phyloP scores from a whole-genome alignment of 495 filamentous ascomycete genomes.

The Trichoderma erinaceum region DNA sequence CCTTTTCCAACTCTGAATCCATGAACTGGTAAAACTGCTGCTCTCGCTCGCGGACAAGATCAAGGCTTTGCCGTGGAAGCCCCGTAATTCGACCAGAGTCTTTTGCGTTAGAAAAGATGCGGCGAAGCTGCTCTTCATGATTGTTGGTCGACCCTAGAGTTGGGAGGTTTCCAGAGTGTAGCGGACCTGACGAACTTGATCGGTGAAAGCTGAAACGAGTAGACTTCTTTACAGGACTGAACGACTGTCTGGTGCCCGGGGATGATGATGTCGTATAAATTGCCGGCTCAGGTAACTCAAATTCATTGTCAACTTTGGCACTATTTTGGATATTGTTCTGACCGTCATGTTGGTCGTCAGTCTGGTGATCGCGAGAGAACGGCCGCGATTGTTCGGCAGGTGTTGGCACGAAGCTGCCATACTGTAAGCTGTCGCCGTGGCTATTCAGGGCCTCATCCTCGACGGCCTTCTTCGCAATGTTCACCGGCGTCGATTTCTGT shows the following conservation, averaged over 20 bases:
- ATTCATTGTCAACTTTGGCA: slow-evolving; percentile 24
- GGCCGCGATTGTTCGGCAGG: slow-evolving; percentile 36
- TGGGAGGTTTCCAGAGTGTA: slow-evolving; percentile 17
- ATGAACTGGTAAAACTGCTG: slow-evolving; percentile 75
- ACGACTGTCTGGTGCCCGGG: neutral
- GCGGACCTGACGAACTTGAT: slow-evolving; percentile 12
- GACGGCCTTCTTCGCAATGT: slow-evolving; percentile 8
- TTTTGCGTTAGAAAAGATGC: neutral
- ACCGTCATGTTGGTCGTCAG: neutral
- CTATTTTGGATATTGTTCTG: neutral
- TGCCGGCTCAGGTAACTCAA: slow-evolving; percentile 71
- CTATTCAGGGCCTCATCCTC: slow-evolving; percentile 31
- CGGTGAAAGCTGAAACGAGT: neutral
- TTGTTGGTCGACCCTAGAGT: slow-evolving; percentile 16
- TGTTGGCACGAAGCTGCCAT: slow-evolving; percentile 71
- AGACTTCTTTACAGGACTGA: neutral
- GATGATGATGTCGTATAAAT: slow-evolving; percentile 48
- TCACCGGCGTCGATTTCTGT: neutral
- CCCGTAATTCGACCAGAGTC: neutral
- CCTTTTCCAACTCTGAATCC: slow-evolving; percentile 73
- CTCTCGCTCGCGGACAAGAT: slow-evolving; percentile 50
- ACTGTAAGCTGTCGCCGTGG: slow-evolving; percentile 38
- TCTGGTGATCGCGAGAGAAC: neutral
- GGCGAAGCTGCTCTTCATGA: neutral
- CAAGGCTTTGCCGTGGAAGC: slow-evolving; percentile 24